A percentile compares a stretch with the other conserved stretches of the same genome.
These are phyloP conservation scores for Hortiboletus campestris DNA, from an alignment of 768 basidiomycete species.

Conservation along the genomic window DNA sequence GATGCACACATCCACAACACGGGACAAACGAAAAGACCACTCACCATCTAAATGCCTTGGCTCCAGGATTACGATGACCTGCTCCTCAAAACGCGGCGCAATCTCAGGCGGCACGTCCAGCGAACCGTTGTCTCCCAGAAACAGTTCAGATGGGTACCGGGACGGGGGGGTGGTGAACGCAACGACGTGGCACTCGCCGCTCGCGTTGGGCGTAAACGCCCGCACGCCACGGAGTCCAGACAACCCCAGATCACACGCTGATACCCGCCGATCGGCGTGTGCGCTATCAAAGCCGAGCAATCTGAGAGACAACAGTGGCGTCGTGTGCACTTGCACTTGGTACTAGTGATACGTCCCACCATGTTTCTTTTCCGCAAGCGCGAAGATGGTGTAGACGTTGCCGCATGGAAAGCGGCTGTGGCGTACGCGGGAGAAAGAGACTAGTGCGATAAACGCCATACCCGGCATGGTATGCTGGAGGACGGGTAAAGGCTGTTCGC, in stretches of 20 bases:
- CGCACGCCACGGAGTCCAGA: background rate
- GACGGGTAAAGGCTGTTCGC: constrained; percentile 9
- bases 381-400: constrained; percentile 31
- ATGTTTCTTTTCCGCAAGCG: constrained; percentile 37
- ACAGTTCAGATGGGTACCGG: no score
- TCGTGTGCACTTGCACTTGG: constrained; percentile 18
- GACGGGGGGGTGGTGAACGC: background rate
- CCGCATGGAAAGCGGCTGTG: constrained; percentile 32
- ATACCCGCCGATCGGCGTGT: background rate
- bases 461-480: constrained; percentile 15
- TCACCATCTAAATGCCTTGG: background rate
- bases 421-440: constrained; percentile 39
- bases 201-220: background rate
- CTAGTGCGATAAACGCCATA: constrained; percentile 31
- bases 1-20: background rate
- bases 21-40: background rate
- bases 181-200: background rate
- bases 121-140: background rate
- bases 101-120: background rate
- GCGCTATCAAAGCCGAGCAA: background rate
- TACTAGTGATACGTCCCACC: constrained; percentile 49
- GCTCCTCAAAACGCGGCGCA: background rate
- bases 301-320: background rate
- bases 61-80: background rate
- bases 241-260: background rate